These are phyloP conservation scores for Clitopilus passeckerianus DNA, from an alignment of 768 basidiomycete genomes.

Conservation along the genomic window DNA sequence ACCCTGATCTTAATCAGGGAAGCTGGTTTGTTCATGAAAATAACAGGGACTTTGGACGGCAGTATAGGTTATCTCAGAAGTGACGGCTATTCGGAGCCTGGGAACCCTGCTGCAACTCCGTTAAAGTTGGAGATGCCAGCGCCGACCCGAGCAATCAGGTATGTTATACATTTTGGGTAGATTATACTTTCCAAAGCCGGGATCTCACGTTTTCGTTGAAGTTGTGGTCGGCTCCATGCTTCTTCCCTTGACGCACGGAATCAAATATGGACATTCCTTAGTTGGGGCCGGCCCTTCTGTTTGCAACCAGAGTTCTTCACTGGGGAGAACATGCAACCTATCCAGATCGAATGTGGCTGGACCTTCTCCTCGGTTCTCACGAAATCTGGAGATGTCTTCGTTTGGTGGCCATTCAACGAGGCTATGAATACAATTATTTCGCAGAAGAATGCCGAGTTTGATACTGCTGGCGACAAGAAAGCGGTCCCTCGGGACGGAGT, in stretches of 20 bases:
- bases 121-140: constrained; percentile 54
- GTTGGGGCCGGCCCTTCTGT: constrained; percentile 76
- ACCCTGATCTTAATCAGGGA: background rate
- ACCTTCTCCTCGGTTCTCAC: constrained; percentile 70
- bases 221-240: constrained; percentile 76
- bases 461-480: constrained; percentile 31
- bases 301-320: constrained; percentile 45
- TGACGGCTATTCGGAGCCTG: constrained; percentile 55
- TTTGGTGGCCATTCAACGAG: constrained; percentile 67
- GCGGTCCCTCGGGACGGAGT: constrained; percentile 30
- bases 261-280: constrained; percentile 70
- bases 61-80: constrained; percentile 27
- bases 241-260: constrained; percentile 54
- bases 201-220: constrained; percentile 19
- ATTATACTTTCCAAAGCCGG: constrained; percentile 3
- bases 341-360: constrained; percentile 82
- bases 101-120: constrained; percentile 47
- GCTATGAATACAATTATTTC: constrained; percentile 30
- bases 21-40: constrained; percentile 4
- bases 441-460: constrained; percentile 38
- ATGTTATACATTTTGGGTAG: constrained; percentile 7
- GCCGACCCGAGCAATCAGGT: constrained; percentile 65
- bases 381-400: constrained; percentile 62
- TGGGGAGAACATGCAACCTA: constrained; percentile 35
- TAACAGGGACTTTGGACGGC: constrained; percentile 58